Evolutionary conservation across 1,284 basidiomycete genomes (phyloP), one percentile per base, ranked within the genome.

Genomic region (Pseudozyma tsukubaensis): DNA sequence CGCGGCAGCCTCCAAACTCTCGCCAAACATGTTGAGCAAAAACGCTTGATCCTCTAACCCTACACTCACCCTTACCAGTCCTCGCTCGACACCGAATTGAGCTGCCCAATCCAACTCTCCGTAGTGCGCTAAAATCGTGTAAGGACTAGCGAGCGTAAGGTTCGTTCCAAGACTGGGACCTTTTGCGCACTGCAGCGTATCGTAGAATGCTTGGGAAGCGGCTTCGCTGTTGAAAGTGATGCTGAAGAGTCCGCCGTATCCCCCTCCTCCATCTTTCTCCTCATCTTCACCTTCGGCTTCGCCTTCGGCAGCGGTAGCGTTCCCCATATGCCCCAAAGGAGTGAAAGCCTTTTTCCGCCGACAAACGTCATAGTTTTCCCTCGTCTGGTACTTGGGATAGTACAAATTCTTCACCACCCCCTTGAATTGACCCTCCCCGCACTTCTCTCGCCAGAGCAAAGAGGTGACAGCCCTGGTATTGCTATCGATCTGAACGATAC

Each of bases 161-260:
- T 94, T 97, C 37, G 95, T 98, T 1, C 96, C 96, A 19, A 98
- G 88, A 80, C 91, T 92, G 0, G 96, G 97, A 1, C 96, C 97
- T 85, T 98, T 99, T 71, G 89, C 89, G 84, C 91, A 94, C 7
- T 88, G 86, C 21, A 99, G 86, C 0, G 89, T 86, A 84, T 99
- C 93, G 83, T 93, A 99, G 86, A 99, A 99, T 7, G 91, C 92
- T 43, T 87, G 85, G 1, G 92, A 91, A 0, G 92, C 92, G 0
- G 85, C 86, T 10, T 86, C 67, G 1, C 90, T 89, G 1, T 89
- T 90, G 86, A 99, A 98, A 0, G 92, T 94, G 57, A 98, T 85
- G 3, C 92, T 93, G 87, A 99, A 97, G 12, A 99, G 87, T 1
- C 95, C 94, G 32, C 97, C 94, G 80, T 89, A 98, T 2, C 94